Base-by-base conservation (phyloP, 805 yeast genomes). In the Hemisphaericaspora nanyangensis region DNA sequence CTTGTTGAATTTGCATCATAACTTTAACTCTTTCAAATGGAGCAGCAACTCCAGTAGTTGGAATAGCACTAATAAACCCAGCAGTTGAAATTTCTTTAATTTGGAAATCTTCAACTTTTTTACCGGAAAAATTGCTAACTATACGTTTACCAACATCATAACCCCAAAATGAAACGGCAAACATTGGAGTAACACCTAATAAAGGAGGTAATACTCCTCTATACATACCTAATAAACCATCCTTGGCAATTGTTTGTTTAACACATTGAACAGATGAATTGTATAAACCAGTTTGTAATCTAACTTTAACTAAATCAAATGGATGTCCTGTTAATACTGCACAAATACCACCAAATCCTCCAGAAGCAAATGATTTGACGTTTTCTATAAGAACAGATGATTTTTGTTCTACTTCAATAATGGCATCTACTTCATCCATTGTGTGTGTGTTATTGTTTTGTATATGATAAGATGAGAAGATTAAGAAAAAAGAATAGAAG, bases 121-220 rank as follows among this genome's bases (percentile, higher is more conserved):
- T 62, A 6, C 72, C 72, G 3, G 68, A 58, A 40, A 54, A 62
- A 3, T 61, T 48, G 1, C 76, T 51, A 3, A 90, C 95, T 3
- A 91, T 42, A 46, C 78, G 79, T 65, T 88, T 89, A 46, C 98
- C 98, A 38, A 87, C 71, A 56, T 89, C 97, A 62, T 93, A 91
- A 55, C 98, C 98, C 98, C 99, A 91, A 68, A 91, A 91, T 2
- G 95, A 85, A 17, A 93, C 93, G 2, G 98, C 98, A 70, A 93
- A 93, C 86, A 91, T 93, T 20, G 99, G 99, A 0, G 98, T 93
- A 17, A 91, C 97, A 17, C 99, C 99, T n/a, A 86, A 58, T 37
- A 91, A 66, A 3, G 99, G 99, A 11, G 98, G 96, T 10, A 85
- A 72, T 24, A 93, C 97, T 43, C 99, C 99, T 55, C 95, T 72